These are phyloP conservation scores for Ophiostoma montium DNA, from an alignment of 2,329 filamentous ascomycete species.

Conservation along the genomic window DNA sequence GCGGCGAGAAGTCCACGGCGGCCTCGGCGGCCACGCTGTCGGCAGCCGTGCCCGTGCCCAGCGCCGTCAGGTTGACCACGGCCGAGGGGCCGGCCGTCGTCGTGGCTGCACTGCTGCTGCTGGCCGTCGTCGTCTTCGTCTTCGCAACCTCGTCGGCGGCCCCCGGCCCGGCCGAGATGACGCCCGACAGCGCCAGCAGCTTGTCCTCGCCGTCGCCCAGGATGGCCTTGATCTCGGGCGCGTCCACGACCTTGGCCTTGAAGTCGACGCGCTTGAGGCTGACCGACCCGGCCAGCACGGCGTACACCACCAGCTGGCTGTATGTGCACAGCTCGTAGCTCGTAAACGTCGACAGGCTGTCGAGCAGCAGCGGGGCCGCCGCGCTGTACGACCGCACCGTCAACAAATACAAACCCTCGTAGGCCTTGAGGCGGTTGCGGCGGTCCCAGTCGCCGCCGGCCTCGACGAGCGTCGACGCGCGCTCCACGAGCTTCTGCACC, in stretches of 20 bases:
- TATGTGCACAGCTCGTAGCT: conserved; percentile 98
- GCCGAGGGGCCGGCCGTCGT: conserved; percentile 44
- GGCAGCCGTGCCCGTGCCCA: conserved; percentile 47
- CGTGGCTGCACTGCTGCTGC: no score
- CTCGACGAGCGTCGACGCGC: conserved; percentile 80
- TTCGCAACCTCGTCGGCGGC: conserved; percentile 55
- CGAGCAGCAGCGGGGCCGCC: conserved; percentile 83
- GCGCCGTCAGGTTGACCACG: conserved; percentile 75
- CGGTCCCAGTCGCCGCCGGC: conserved; percentile 97
- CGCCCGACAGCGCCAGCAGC: conserved; percentile 65
- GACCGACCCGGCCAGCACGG: conserved; percentile 84
- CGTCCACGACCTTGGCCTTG: conserved; percentile 97
- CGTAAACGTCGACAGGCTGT: conserved; percentile 95
- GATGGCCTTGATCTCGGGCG: conserved; percentile 95
- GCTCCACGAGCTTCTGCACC: conserved; percentile 87
- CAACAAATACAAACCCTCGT: conserved; percentile 86
- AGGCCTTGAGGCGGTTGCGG: conserved; percentile 95
- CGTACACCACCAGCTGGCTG: conserved; percentile 86
- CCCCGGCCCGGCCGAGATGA: conserved; percentile 66
- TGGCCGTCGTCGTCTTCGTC: no score
- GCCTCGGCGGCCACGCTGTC: conserved; percentile 67
- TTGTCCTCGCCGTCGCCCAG: conserved; percentile 83
- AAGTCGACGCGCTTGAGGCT: conserved; percentile 95
- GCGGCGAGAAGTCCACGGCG: conserved; percentile 75
- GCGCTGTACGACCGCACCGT: conserved; percentile 83